Base-by-base conservation (phyloP, 257 asterid genomes). In the Jasminum sambac region DNA sequence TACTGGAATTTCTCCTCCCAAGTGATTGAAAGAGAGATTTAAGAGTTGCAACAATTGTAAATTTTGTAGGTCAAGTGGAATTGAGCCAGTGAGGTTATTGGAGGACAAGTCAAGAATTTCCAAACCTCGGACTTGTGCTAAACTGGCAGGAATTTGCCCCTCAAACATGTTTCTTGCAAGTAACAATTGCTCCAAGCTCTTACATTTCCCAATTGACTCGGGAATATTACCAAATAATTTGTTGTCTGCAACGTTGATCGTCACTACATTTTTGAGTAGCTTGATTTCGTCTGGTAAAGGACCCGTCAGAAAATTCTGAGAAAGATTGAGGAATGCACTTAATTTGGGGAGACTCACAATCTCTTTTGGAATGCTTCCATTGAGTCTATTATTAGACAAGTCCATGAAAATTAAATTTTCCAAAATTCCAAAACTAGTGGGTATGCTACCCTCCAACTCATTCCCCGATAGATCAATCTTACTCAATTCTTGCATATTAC, bases 51-150 rank as follows among this genome's bases (percentile, higher is more conserved):
- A 78, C 0, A 76, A 83, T 55, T 63, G 64, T 72, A 83, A 63
- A 4, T 81, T 63, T 58, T 78, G 70, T 25, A 87, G 79, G n/a
- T 62, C 74, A 9, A 39, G 26, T 1, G 92, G 95, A 39, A 86
- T 80, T 24, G 6, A 4, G 4, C 85, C 84, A 0, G 81, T 76
- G 38, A 86, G 78, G 13, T 77, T 76, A 75, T 89, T 89, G 2
- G 85, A 78, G n/a, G 92, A 86, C 66, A 88, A 80, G 67, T 86
- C 90, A 8, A 86, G 85, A 52, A 57, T 76, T 72, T 81, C 90
- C 75, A 88, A 64, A 8, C 90, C 90, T 69, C 63, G 81, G 50
- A 81, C 34, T 2, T 34, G 38, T 63, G 44, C 83, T 30, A 88
- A 43, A 44, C 77, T 69, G 24, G 64, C 73, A 4, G 96, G 96